Percentiles rank a stretch among this genome's conserved stretches.
phyloP scores from a whole-genome alignment of 805 yeast species.

The Nakazawaea sp. region DNA sequence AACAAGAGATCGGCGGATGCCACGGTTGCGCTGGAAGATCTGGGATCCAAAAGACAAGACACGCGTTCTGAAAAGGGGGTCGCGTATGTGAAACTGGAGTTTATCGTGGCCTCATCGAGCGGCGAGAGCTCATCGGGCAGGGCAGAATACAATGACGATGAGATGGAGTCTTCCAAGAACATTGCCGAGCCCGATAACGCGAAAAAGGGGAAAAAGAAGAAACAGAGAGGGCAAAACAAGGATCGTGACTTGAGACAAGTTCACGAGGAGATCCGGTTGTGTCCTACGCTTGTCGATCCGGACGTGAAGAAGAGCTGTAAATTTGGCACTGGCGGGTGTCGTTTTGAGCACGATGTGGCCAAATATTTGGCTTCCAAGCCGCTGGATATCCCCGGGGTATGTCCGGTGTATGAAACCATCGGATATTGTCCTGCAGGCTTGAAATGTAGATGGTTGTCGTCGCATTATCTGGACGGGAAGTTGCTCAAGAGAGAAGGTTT shows the following conservation, averaged over 20 bases:
- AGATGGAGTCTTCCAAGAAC: constrained; percentile 37
- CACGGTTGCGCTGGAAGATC: constrained; percentile 2
- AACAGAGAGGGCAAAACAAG: constrained; percentile 76
- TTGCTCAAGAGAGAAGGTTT: constrained; percentile 28
- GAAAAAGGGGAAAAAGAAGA: constrained; percentile 38
- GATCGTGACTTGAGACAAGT: constrained; percentile 68
- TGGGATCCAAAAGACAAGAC: constrained; percentile 16
- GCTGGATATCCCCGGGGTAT: constrained; percentile 63
- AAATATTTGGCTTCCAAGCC: constrained; percentile 61
- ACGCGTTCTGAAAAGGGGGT: constrained; percentile 42
- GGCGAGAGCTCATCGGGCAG: not conserved
- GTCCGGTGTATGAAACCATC: constrained; percentile 77
- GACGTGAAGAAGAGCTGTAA: constrained; percentile 37
- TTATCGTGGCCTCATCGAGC: constrained; percentile 27
- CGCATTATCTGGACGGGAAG: constrained; percentile 50
- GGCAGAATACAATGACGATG: constrained; percentile 33
- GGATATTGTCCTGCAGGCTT: constrained; percentile 93
- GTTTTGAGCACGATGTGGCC: constrained; percentile 68
- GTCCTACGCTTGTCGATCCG: constrained; percentile 58
- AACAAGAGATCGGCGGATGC: constrained; percentile 10
- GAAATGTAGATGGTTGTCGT: constrained; percentile 84
- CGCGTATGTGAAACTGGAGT: constrained; percentile 75
- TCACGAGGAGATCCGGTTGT: constrained; percentile 57
- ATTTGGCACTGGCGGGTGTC: constrained; percentile 66
- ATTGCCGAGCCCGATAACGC: constrained; percentile 22